These are phyloP conservation scores for Penicillium lividum DNA, from an alignment of 495 filamentous ascomycete species.

Conservation along the genomic window DNA sequence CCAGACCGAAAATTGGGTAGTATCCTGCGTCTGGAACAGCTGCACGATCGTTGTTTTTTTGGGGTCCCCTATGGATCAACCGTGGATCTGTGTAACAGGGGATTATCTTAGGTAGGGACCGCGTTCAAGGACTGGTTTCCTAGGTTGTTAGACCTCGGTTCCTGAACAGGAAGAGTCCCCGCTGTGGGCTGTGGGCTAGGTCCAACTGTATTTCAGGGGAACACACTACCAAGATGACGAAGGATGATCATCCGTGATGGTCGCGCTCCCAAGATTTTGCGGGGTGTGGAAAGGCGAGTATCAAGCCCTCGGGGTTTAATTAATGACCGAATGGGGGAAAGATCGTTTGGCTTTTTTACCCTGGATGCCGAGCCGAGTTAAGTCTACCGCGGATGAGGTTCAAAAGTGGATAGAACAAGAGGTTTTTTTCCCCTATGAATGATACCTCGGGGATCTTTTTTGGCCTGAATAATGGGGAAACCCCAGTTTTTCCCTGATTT, in stretches of 20 bases:
- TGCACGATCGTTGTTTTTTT: conserved; percentile 21
- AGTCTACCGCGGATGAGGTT: conserved; percentile 9
- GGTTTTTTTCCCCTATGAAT: background rate
- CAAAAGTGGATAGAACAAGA: background rate
- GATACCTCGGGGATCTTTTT: background rate
- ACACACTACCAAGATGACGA: background rate
- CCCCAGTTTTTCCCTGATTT: background rate
- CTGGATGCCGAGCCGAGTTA: conserved; percentile 13
- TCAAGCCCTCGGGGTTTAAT: conserved; percentile 4
- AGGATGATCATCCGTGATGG: conserved; percentile 14
- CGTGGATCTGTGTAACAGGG: conserved; percentile 27
- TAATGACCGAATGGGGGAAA: conserved; percentile 13
- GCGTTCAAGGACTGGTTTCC: conserved; percentile 3
- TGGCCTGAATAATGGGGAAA: background rate
- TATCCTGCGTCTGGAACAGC: conserved; percentile 13
- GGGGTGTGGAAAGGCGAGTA: conserved; percentile 9
- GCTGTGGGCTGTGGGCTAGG: conserved; percentile 4
- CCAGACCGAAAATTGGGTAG: conserved; percentile 15
- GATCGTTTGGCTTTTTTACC: conserved; percentile 6
- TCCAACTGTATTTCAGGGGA: conserved; percentile 12
- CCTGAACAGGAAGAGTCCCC: conserved; percentile 19
- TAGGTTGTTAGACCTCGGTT: conserved; percentile 25
- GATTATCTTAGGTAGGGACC: conserved; percentile 11
- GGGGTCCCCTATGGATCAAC: conserved; percentile 20
- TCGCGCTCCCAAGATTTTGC: conserved; percentile 7